These are phyloP conservation scores for Daldinia decipiens DNA, from an alignment of 495 filamentous ascomycete genomes.

Conservation along the genomic window DNA sequence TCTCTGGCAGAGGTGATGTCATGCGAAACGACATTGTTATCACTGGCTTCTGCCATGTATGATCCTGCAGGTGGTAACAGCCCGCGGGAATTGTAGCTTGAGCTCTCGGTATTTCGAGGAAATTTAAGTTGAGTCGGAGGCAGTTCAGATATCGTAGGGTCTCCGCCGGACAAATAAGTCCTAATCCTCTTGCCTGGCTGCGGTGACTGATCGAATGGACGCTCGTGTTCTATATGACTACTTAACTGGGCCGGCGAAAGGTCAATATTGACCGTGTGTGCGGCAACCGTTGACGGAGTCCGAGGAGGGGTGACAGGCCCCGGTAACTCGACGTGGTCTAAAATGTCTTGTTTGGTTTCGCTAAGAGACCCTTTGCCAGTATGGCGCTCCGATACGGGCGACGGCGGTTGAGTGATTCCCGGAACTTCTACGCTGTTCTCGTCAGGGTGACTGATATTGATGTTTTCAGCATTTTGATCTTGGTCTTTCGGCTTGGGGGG, in stretches of 20 bases:
- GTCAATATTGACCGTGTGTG: conserved; percentile 32
- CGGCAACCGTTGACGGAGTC: conserved; percentile 28
- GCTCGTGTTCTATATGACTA: conserved; percentile 53
- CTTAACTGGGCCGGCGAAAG: conserved; percentile 50
- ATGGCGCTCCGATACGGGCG: conserved; percentile 22
- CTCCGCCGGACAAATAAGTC: conserved; percentile 44
- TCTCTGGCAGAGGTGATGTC: conserved; percentile 33
- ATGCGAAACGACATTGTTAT: conserved; percentile 1
- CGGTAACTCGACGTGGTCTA: conserved; percentile 20
- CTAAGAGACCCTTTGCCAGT: conserved; percentile 20
- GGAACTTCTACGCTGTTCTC: conserved; percentile 30
- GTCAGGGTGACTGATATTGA: conserved; percentile 39
- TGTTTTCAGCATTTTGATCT: conserved; percentile 47
- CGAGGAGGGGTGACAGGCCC: conserved; percentile 31
- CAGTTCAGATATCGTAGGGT: conserved; percentile 25
- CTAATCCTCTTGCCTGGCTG: conserved; percentile 52
- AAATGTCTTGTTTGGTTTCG: conserved; percentile 21
- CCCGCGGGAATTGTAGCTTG: conserved; percentile 11
- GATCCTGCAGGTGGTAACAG: conserved; percentile 4
- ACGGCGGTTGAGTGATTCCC: conserved; percentile 16
- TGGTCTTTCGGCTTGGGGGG: conserved; percentile 38
- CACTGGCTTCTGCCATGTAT: neutral
- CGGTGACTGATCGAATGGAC: conserved; percentile 51
- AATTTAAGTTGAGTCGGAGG: conserved; percentile 14
- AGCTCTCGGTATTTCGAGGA: conserved; percentile 7